Conservation (phyloP, 2,329 filamentous ascomycete species). For the Microdochium nivale region DNA sequence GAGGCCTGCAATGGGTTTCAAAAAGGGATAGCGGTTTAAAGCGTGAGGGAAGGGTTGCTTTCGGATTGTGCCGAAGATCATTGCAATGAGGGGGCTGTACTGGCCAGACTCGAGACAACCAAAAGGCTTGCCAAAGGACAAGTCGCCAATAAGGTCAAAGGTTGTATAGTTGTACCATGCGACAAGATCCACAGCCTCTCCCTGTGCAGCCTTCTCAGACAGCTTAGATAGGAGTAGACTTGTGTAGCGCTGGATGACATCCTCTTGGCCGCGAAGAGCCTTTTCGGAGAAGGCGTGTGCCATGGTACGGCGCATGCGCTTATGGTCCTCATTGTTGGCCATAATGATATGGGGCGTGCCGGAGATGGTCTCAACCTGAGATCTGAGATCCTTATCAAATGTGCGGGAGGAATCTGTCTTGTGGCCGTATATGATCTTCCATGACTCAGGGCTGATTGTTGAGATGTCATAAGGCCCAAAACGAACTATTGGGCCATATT, state of each 20-base stretch:
- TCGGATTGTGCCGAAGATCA: slow-evolving; percentile 11
- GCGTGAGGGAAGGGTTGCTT: background rate
- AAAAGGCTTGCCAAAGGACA: slow-evolving; percentile 36
- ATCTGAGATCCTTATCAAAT: background rate
- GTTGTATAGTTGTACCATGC: slow-evolving; percentile 30
- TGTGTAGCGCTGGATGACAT: background rate
- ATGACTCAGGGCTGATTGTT: background rate
- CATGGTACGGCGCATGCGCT: background rate
- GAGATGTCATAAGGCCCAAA: background rate
- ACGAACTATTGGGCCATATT: background rate
- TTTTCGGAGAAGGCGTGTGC: background rate
- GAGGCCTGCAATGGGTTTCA: no score
- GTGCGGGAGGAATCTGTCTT: background rate
- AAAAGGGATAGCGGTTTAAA: no score
- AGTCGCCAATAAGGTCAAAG: slow-evolving; percentile 36
- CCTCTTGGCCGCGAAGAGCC: background rate
- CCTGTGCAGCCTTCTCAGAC: slow-evolving; percentile 8
- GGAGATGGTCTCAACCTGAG: background rate
- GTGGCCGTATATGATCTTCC: slow-evolving; percentile 1
- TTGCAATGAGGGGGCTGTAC: slow-evolving; percentile 24
- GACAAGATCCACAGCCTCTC: slow-evolving; percentile 19
- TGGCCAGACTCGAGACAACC: slow-evolving; percentile 22
- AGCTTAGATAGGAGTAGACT: slow-evolving; percentile 12
- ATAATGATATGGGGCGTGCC: slow-evolving; percentile 8
- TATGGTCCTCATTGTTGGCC: background rate